These are phyloP conservation scores for Phalaenopsis aphrodite DNA, from an alignment of 106 monocot species.

Conservation along the genomic window DNA sequence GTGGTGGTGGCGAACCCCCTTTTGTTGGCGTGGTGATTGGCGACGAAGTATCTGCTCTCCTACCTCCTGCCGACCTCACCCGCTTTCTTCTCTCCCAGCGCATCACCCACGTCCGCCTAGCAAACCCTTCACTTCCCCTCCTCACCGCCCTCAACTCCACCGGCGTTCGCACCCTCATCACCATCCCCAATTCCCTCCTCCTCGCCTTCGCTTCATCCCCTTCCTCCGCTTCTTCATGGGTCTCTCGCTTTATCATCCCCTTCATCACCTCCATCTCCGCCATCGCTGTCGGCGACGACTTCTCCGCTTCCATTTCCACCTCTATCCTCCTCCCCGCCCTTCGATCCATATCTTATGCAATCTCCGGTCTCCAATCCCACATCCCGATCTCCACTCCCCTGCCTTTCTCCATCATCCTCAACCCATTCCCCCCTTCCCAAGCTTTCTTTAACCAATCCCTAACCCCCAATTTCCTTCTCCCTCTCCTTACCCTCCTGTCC, in stretches of 20 bases:
- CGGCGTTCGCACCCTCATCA: constrained; percentile 39
- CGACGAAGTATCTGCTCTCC: constrained; percentile 41
- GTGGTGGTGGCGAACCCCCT: constrained; percentile 12
- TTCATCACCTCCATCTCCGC: constrained; percentile 45
- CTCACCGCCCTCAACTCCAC: constrained; percentile 52
- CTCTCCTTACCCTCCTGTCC: constrained; percentile 53
- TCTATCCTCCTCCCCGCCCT: constrained; percentile 67
- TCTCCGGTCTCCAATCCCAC: constrained; percentile 20
- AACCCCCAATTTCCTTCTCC: constrained; percentile 33
- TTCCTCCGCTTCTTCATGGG: constrained; percentile 52
- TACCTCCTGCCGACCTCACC: constrained; percentile 33
- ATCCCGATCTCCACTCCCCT: constrained; percentile 65
- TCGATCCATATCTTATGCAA: constrained; percentile 26
- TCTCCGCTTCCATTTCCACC: constrained; percentile 37
- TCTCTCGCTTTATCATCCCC: constrained; percentile 43
- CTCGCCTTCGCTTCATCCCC: constrained; percentile 58
- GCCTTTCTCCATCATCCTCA: constrained; percentile 46
- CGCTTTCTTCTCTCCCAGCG: constrained; percentile 47
- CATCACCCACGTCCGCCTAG: constrained; percentile 67
- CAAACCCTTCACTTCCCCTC: constrained; percentile 42
- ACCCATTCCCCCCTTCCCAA: constrained; percentile 89
- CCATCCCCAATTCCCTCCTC: constrained; percentile 21
- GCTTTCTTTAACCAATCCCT: constrained; percentile 82
- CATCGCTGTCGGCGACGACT: constrained; percentile 53
- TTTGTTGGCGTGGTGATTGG: constrained; percentile 76